Evolutionary conservation across 768 basidiomycete species (phyloP).

Genomic region (Lactifluus piperatus): DNA sequence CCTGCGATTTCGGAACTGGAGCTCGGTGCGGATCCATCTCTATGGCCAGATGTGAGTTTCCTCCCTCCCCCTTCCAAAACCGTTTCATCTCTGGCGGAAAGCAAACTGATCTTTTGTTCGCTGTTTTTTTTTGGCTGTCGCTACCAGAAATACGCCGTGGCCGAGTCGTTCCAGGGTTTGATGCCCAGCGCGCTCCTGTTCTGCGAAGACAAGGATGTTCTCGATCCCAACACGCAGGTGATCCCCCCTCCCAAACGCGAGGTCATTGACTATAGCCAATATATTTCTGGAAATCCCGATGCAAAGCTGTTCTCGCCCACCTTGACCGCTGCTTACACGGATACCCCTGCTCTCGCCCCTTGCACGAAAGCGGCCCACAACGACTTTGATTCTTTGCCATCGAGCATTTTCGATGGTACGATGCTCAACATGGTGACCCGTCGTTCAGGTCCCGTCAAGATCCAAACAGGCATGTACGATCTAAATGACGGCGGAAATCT

Average conservation of each 20-base stretch:
- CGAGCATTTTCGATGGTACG: not conserved
- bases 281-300: conserved; percentile 10
- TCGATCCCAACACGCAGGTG: not conserved
- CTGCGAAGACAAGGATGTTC: not conserved
- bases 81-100: not conserved
- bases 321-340: not conserved
- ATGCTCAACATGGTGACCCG: conserved; percentile 2
- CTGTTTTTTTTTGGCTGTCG: not conserved
- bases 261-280: conserved; percentile 4
- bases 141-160: conserved; percentile 9
- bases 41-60: conserved; percentile 1
- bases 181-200: not conserved
- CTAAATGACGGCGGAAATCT: not conserved
- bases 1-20: conserved; percentile 9
- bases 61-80: not conserved
- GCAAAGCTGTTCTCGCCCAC: conserved; percentile 4
- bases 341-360: not conserved
- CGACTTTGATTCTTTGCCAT: not conserved
- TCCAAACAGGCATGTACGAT: not conserved
- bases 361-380: not conserved
- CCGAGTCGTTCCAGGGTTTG: conserved; percentile 1
- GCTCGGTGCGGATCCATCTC: not conserved
- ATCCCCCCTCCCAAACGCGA: not conserved
- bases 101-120: not conserved
- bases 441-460: not conserved